A percentile compares a stretch with the other conserved stretches of the same genome.
These are phyloP conservation scores for Diutina sp. DNA, from an alignment of 1,139 yeast species.

Conservation along the genomic window DNA sequence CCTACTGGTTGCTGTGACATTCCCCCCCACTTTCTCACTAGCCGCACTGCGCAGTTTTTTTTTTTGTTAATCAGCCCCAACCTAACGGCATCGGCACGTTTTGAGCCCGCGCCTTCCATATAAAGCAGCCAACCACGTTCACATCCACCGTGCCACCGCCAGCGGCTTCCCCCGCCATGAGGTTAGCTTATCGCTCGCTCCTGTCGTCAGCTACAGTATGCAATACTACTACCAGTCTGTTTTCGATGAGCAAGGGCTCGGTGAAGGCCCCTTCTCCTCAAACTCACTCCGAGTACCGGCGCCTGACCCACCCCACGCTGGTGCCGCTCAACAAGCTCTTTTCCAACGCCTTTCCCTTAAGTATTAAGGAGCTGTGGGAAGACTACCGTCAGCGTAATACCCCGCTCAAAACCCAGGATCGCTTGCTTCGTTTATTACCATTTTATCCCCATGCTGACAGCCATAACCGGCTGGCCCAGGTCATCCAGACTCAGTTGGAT, in stretches of 20 bases:
- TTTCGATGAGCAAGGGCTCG: neutral
- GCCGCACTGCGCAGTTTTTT: neutral
- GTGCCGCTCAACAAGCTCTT: slow-evolving; percentile 42
- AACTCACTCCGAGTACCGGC: slow-evolving; percentile 6
- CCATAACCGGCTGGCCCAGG: slow-evolving; percentile 18
- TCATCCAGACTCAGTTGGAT: slow-evolving; percentile 23
- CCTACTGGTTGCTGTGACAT: neutral
- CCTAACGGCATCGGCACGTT: neutral
- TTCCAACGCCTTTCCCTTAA: slow-evolving; percentile 44
- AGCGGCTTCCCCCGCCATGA: neutral
- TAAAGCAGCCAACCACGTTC: neutral
- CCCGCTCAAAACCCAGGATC: slow-evolving; percentile 37
- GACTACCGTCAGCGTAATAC: slow-evolving; percentile 34
- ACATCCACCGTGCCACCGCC: neutral
- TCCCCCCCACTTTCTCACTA: neutral
- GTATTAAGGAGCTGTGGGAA: slow-evolving; percentile 33
- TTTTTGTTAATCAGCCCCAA: neutral
- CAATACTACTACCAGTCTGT: neutral
- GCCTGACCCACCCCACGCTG: slow-evolving; percentile 53
- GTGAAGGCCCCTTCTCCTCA: neutral
- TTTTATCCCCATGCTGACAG: slow-evolving; percentile 23
- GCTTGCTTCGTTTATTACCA: slow-evolving; percentile 30
- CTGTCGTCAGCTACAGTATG: neutral
- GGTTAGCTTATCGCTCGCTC: neutral
- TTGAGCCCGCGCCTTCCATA: neutral